Conservation (phyloP, 768 basidiomycete species). For the Mycena galericulata region DNA sequence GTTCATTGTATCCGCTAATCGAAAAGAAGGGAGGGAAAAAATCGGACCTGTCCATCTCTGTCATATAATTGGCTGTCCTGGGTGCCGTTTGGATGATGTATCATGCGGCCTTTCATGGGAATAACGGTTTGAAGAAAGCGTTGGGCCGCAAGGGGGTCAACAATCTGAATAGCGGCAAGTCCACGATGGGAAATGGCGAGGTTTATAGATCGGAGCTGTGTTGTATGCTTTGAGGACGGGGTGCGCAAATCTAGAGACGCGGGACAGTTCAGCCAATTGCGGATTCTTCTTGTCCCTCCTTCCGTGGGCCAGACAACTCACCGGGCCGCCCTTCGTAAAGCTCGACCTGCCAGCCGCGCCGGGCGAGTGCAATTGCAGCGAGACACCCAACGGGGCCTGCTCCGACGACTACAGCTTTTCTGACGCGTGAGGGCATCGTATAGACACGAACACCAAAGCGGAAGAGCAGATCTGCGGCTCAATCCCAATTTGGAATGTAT, state of each 20-base stretch:
- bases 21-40: constrained; percentile 34
- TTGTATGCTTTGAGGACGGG: constrained; percentile 71
- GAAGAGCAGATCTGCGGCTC: not conserved
- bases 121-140: constrained; percentile 84
- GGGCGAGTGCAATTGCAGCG: constrained; percentile 85
- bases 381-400: constrained; percentile 97
- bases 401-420: constrained; percentile 74
- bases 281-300: constrained; percentile 36
- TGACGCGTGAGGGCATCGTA: constrained; percentile 19
- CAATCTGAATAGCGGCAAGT: constrained; percentile 85
- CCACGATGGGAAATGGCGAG: constrained; percentile 95
- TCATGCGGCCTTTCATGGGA: constrained; percentile 97
- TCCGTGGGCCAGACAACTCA: constrained; percentile 45
- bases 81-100: constrained; percentile 81
- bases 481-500: constrained; percentile 1
- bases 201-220: constrained; percentile 92
- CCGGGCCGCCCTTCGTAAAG: constrained; percentile 86
- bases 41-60: constrained; percentile 84
- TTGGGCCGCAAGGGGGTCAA: constrained; percentile 78
- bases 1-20: constrained; percentile 25
- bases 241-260: constrained; percentile 74
- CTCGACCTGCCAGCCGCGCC: constrained; percentile 86
- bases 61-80: constrained; percentile 91
- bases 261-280: constrained; percentile 29
- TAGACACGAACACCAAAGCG: not conserved